A percentile compares a stretch with the other conserved stretches of the same genome.
phyloP scores from a whole-genome alignment of 495 filamentous ascomycete genomes.

The Tuber indicum region DNA sequence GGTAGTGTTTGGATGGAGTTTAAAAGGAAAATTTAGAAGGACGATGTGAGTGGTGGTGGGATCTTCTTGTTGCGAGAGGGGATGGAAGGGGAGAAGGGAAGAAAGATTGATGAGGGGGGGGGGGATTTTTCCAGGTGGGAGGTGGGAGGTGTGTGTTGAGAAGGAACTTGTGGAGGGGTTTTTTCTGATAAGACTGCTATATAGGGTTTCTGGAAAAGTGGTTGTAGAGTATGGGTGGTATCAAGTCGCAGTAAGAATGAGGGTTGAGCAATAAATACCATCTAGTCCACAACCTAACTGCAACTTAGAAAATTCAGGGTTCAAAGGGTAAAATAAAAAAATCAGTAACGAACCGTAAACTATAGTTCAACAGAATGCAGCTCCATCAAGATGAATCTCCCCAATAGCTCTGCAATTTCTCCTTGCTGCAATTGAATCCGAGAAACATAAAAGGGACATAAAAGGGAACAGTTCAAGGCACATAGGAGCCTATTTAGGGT shows the following conservation, averaged over 20 bases:
- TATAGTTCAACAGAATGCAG: neutral
- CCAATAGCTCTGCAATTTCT: neutral
- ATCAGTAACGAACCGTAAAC: neutral
- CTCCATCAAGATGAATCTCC: neutral
- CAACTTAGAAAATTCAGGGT: neutral
- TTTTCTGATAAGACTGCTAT: neutral
- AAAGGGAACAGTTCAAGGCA: neutral
- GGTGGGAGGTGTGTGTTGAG: neutral
- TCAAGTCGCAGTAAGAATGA: neutral
- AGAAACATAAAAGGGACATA: neutral
- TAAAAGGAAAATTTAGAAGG: neutral
- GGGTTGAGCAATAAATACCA: neutral
- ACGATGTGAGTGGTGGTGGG: neutral
- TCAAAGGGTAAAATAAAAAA: neutral
- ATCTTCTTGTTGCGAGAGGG: neutral
- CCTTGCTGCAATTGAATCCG: neutral
- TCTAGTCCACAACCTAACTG: neutral
- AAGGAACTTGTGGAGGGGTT: neutral
- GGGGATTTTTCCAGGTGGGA: neutral
- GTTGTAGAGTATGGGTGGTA: neutral
- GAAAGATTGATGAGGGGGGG: neutral
- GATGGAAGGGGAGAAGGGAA: neutral
- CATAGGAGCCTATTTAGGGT: neutral
- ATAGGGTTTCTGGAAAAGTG: neutral
- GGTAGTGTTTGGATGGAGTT: neutral